These are phyloP conservation scores for Kandelia obovata DNA, from an alignment of 345 rosid species.

Conservation along the genomic window DNA sequence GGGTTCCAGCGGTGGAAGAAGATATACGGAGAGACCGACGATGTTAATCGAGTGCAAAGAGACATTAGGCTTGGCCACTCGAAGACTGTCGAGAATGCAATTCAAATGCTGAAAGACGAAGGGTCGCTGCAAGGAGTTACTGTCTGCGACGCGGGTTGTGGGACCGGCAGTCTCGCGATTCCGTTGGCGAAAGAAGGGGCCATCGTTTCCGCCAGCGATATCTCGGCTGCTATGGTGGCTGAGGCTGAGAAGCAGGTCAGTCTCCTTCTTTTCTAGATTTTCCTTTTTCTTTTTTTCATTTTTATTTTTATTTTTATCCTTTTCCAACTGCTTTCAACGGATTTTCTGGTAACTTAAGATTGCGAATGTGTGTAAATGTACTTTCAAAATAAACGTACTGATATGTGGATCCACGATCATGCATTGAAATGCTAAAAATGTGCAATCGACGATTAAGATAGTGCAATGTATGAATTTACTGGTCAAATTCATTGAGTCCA, in stretches of 20 bases:
- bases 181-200: conserved; percentile 92
- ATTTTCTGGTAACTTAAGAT: neutral
- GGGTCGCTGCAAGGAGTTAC: conserved; percentile 70
- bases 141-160: conserved; percentile 94
- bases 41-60: conserved; percentile 74
- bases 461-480: too few species aligned
- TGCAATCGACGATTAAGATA: too few species aligned
- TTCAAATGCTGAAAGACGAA: conserved; percentile 69
- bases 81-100: conserved; percentile 73
- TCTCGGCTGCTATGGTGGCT: conserved; percentile 89
- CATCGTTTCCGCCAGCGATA: conserved; percentile 74
- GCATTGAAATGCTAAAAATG: too few species aligned
- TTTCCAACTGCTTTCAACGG: neutral
- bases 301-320: neutral
- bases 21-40: conserved; percentile 89
- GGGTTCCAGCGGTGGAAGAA: conserved; percentile 94
- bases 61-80: conserved; percentile 84
- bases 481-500: too few species aligned
- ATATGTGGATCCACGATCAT: too few species aligned
- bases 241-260: conserved; percentile 82
- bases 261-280: neutral
- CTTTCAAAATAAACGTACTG: too few species aligned
- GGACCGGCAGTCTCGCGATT: conserved; percentile 70
- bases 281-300: neutral
- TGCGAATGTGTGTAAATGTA: too few species aligned